phyloP scores from a whole-genome alignment of 306 rosid species.

The Luffa aegyptiaca region DNA sequence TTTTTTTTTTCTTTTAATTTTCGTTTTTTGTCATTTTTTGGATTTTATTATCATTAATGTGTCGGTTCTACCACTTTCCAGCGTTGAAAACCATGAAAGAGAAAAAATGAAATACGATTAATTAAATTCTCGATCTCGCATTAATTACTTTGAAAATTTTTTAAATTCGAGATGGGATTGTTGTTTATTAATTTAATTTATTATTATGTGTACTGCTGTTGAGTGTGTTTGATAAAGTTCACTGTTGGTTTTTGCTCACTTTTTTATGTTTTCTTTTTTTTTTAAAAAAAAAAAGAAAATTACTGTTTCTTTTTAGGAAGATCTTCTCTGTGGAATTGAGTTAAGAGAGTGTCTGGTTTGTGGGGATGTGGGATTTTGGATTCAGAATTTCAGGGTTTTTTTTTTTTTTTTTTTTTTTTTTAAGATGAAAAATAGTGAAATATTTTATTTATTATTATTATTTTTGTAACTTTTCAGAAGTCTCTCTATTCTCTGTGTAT shows the following conservation, averaged over 20 bases:
- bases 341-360: background rate
- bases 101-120: background rate
- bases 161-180: background rate
- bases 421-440: too few relatives aligned
- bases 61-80: background rate
- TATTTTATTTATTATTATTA: too few relatives aligned
- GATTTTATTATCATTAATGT: background rate
- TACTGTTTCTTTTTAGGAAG: background rate
- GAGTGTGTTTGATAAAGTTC: background rate
- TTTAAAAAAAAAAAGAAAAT: too few relatives aligned
- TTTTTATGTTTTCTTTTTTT: background rate
- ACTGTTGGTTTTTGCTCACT: background rate
- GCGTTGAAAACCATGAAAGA: background rate
- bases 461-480: background rate
- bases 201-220: too few relatives aligned
- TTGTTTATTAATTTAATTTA: too few relatives aligned
- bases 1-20: background rate
- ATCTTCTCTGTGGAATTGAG: background rate
- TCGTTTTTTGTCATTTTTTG: background rate
- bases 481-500: background rate
- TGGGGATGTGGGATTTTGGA: background rate
- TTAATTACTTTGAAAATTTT: background rate
- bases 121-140: background rate
- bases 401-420: too few relatives aligned
- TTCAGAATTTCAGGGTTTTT: background rate